phyloP scores from a whole-genome alignment of 371 early-diverging fungal genomes.

The Apophysomyces ossiformis region DNA sequence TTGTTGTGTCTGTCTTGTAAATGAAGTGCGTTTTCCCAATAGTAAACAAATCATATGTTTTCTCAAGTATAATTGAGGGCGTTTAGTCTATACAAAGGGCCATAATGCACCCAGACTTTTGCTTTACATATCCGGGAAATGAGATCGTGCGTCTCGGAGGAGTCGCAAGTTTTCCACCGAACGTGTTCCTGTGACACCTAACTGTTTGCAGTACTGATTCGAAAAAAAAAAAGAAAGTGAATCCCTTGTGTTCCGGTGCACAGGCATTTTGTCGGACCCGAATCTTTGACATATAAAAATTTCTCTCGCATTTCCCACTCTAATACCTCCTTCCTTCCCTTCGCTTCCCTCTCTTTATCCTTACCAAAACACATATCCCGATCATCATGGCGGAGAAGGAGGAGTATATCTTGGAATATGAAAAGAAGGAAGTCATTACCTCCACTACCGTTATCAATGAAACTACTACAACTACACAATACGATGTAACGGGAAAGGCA shows the following conservation, averaged over 20 bases:
- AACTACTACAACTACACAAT: neutral
- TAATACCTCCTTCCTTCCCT: too few relatives aligned
- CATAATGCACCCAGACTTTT: neutral
- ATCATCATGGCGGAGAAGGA: neutral
- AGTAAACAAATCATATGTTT: too few relatives aligned
- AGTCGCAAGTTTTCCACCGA: slow-evolving; percentile 7
- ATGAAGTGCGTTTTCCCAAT: too few relatives aligned
- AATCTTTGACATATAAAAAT: slow-evolving; percentile 8
- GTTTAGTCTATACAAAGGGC: too few relatives aligned
- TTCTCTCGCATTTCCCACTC: neutral
- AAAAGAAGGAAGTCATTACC: neutral
- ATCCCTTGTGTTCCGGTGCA: slow-evolving; percentile 9
- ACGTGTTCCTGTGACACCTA: slow-evolving; percentile 1
- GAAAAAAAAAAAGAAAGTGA: neutral
- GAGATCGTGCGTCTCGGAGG: slow-evolving; percentile 12
- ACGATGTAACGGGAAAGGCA: slow-evolving; percentile 33
- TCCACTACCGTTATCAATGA: neutral
- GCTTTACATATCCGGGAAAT: slow-evolving; percentile 8
- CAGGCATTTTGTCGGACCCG: slow-evolving; percentile 7
- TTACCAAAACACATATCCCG: neutral
- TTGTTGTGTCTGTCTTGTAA: too few relatives aligned
- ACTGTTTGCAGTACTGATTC: neutral
- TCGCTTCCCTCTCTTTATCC: neutral
- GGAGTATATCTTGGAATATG: neutral
- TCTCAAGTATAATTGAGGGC: too few relatives aligned